Evolutionary conservation across 495 filamentous ascomycete genomes (phyloP), one percentile per base, ranked within the genome.

Genomic region (Sphaerosporella brunnea): DNA sequence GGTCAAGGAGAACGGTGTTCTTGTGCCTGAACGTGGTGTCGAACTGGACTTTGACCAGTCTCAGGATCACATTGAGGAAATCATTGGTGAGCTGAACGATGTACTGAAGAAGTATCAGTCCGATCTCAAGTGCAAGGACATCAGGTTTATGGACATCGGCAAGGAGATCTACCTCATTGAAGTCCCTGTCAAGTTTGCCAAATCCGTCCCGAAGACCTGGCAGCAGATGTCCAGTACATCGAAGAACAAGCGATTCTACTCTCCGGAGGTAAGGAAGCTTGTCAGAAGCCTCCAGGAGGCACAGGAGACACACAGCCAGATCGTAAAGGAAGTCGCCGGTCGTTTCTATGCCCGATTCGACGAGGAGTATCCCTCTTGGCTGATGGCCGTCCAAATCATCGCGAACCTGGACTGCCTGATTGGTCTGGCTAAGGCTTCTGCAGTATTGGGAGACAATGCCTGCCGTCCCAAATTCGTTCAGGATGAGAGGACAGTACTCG

Each of bases 81-180:
- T 93, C 48, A 75, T 82, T 55, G 68, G 65, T 2, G 71, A 83
- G 30, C 75, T 99, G 0, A 68, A 92, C 9, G 63, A 68, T 13
- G 62, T 93, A 1, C 68, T 95, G 4, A 79, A 79, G 49, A 70
- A 74, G 54, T 74, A 77, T 43, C 13, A 5, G 19, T 5, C 30
- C 2, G 16, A 25, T 21, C 39, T 13, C 18, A 61, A 58, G 47
- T 70, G 65, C 53, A 72, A 66, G 50, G 77, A 82, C 1, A 79
- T 96, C 53, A 76, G 73, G 50, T 99, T 80, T 65, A 77, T 76
- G 23, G 83, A 96, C 59, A 82, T 85, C 26, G 92, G 92, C 21
- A 99, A 96, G 63, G 92, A 99, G 58, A 82, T 95, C 40, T 99
- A 93, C 60, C 85, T 95, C 62, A 73, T 99, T 2, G 92, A 99